Evolutionary conservation across 108 stramenopile genomes (phyloP).

Genomic region (Fragilaria crotonensis): DNA sequence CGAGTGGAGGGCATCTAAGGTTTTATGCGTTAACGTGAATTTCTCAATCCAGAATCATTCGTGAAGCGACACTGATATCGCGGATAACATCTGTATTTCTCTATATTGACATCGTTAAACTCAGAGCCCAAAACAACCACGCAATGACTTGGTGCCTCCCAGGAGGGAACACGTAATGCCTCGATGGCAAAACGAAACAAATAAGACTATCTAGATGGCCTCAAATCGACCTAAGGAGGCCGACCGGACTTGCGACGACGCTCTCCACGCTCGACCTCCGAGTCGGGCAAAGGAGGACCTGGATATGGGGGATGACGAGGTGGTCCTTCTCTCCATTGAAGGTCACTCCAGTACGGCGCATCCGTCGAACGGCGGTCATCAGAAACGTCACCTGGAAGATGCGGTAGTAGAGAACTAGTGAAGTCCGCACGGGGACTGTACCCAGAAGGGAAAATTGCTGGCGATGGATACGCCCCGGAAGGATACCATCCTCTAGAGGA

Average conservation of each 20-base stretch:
- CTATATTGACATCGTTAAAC: too few relatives aligned
- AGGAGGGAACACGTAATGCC: too few relatives aligned
- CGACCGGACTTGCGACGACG: not conserved
- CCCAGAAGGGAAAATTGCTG: not conserved
- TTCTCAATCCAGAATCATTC: too few relatives aligned
- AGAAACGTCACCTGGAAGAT: not conserved
- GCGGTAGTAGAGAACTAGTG: not conserved
- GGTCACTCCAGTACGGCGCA: not conserved
- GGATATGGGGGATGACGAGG: not conserved
- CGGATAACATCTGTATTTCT: too few relatives aligned
- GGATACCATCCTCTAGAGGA: slow-evolving; percentile 1
- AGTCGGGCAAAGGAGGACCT: not conserved
- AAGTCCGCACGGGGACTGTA: slow-evolving; percentile 1
- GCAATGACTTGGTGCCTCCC: too few relatives aligned
- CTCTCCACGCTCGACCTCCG: not conserved
- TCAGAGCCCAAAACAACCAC: too few relatives aligned
- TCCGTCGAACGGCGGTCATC: not conserved
- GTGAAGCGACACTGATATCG: too few relatives aligned
- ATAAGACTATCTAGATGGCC: too few relatives aligned
- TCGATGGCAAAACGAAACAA: too few relatives aligned
- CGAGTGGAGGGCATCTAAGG: too few relatives aligned
- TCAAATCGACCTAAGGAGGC: too few relatives aligned
- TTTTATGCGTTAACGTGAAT: too few relatives aligned
- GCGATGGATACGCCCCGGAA: not conserved
- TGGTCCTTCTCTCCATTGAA: not conserved